phyloP scores from a whole-genome alignment of 2,329 filamentous ascomycete species.

The Sporothrix humicola region DNA sequence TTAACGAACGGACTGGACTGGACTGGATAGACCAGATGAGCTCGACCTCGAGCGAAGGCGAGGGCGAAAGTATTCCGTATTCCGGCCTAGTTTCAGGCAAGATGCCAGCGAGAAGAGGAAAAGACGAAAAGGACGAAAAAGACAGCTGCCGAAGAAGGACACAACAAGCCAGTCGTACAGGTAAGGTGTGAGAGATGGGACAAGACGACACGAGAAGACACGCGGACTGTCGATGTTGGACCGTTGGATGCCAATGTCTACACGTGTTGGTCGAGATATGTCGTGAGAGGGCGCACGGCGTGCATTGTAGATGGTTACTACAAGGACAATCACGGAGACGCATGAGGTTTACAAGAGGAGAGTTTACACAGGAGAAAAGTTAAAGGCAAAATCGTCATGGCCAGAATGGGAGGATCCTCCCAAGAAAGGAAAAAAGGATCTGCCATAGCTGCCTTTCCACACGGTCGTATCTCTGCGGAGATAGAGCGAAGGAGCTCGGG shows the following conservation, averaged over 20 bases:
- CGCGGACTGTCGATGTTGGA: neutral
- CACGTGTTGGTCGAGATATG: neutral
- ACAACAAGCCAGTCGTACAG: neutral
- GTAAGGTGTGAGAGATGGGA: neutral
- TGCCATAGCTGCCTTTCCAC: slow-evolving; percentile 3
- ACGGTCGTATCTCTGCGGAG: slow-evolving; percentile 20
- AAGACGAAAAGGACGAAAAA: neutral
- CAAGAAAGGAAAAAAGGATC: slow-evolving; percentile 21
- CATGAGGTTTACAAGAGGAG: neutral
- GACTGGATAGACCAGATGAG: too few relatives aligned
- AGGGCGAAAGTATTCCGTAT: too few relatives aligned
- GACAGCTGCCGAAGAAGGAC: neutral
- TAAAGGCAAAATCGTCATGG: neutral
- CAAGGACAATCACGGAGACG: neutral
- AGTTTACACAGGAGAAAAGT: neutral
- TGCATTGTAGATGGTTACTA: neutral
- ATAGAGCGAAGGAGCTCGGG: neutral
- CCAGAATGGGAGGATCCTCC: slow-evolving; percentile 12
- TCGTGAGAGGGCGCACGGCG: neutral
- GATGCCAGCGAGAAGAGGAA: neutral
- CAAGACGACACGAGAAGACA: neutral
- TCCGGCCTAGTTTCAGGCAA: slow-evolving; percentile 5
- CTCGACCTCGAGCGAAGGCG: too few relatives aligned
- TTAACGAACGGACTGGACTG: neutral
- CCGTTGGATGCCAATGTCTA: neutral